Evolutionary conservation across 768 basidiomycete species (phyloP).

Genomic region (Suillus variegatus): DNA sequence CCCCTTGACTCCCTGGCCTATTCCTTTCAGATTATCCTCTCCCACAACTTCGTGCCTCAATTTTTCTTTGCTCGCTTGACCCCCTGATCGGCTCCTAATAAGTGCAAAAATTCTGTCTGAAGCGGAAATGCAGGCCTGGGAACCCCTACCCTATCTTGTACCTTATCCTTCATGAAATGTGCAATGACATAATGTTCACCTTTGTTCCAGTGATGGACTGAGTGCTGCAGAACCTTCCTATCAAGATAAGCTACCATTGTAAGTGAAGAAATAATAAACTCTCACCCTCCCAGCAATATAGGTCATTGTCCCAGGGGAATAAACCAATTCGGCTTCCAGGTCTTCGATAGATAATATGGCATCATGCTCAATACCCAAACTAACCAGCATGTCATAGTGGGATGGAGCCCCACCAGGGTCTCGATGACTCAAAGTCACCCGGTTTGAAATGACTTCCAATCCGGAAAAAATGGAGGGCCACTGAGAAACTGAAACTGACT

Average conservation of each 20-base stretch:
- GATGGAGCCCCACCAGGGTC: not conserved
- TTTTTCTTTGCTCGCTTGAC: not conserved
- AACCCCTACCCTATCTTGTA: not conserved
- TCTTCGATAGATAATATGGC: not conserved
- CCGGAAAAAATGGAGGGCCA: constrained; percentile 8
- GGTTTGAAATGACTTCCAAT: constrained; percentile 9
- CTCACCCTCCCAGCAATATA: not conserved
- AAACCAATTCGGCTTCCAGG: not conserved
- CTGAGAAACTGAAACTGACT: not conserved
- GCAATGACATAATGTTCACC: not conserved
- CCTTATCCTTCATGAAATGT: constrained; percentile 7
- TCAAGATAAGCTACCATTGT: constrained; percentile 6
- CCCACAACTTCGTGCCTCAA: no score
- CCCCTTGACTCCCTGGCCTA: no score
- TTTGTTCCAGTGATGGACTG: not conserved
- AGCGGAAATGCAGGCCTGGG: not conserved
- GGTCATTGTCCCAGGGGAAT: not conserved
- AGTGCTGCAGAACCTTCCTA: constrained; percentile 3
- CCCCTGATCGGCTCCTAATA: not conserved
- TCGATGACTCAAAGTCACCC: not conserved
- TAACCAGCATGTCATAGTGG: constrained; percentile 9
- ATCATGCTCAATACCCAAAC: constrained; percentile 6
- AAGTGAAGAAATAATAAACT: constrained; percentile 1
- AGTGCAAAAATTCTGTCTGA: not conserved
- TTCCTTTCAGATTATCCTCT: no score